Evolutionary conservation across 768 basidiomycete species (phyloP).

Genomic region (Amyloporia xantha): DNA sequence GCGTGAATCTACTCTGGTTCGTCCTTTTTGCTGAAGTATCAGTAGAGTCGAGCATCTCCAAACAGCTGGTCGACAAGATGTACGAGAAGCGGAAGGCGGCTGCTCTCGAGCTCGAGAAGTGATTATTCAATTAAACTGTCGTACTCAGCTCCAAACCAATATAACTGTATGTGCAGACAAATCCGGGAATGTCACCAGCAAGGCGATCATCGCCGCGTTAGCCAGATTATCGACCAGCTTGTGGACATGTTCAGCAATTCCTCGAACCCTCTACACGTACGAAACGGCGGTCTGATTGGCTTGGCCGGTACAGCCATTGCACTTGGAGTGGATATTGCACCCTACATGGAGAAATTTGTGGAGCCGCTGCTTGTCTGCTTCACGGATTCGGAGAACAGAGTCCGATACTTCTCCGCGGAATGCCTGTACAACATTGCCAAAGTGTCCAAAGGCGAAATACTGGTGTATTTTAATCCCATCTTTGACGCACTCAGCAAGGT

Average conservation of each 20-base stretch:
- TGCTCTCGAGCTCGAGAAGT: slow-evolving; percentile 95
- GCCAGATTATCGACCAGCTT: slow-evolving; percentile 87
- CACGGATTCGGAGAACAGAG: slow-evolving; percentile 88
- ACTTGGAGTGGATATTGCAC: slow-evolving; percentile 85
- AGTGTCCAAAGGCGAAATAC: slow-evolving; percentile 93
- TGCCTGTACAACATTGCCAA: slow-evolving; percentile 98
- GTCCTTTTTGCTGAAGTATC: too few species aligned
- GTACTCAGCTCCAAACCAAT: not conserved
- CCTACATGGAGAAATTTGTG: slow-evolving; percentile 91
- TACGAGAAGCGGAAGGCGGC: slow-evolving; percentile 97
- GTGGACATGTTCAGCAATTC: slow-evolving; percentile 88
- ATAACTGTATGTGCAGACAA: slow-evolving; percentile 50
- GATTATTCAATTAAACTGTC: slow-evolving; percentile 7
- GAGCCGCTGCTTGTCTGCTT: slow-evolving; percentile 87
- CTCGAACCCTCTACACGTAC: slow-evolving; percentile 77
- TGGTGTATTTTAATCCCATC: slow-evolving; percentile 97
- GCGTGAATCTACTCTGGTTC: too few species aligned
- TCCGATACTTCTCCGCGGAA: slow-evolving; percentile 96
- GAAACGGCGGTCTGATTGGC: slow-evolving; percentile 94
- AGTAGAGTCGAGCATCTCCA: slow-evolving; percentile 68
- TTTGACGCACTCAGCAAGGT: slow-evolving; percentile 98
- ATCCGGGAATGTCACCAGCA: slow-evolving; percentile 82
- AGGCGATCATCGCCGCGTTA: slow-evolving; percentile 75
- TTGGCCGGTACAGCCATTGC: slow-evolving; percentile 97
- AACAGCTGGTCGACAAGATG: slow-evolving; percentile 86